Conservation (phyloP, 306 rosid genomes). For the Cicer cuneatum region DNA sequence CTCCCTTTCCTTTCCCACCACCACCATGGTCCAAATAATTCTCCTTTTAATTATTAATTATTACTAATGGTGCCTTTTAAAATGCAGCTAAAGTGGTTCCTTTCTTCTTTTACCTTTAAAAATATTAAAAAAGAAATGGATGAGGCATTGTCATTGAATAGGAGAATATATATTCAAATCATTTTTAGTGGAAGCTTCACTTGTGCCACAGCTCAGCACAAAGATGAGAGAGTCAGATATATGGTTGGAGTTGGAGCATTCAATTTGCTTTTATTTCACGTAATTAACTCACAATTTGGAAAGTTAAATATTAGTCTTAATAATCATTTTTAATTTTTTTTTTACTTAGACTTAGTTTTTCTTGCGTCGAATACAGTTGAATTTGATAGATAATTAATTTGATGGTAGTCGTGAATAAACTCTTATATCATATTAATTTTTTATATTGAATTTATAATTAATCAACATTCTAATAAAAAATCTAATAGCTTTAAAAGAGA, state of each 20-base stretch:
- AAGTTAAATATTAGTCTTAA: no score
- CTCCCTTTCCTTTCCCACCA: conserved; percentile 21
- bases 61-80: conserved; percentile 38
- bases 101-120: conserved; percentile 34
- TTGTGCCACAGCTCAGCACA: conserved; percentile 42
- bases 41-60: conserved; percentile 14
- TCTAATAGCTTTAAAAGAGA: not conserved
- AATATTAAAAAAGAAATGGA: conserved; percentile 20
- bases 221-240: conserved; percentile 45
- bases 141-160: conserved; percentile 43
- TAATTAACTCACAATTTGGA: no score
- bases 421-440: no score
- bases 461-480: no score
- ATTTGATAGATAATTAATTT: no score
- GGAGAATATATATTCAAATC: conserved; percentile 50
- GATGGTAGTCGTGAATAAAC: no score
- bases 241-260: conserved; percentile 36
- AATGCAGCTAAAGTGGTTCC: conserved; percentile 42
- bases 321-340: no score
- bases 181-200: conserved; percentile 53
- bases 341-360: no score
- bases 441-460: no score
- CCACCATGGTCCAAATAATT: conserved; percentile 35
- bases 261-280: conserved; percentile 15
- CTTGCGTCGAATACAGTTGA: no score